These are phyloP conservation scores for Pelagophyceae sp. DNA, from an alignment of 352 stramenopile species.

Conservation along the genomic window DNA sequence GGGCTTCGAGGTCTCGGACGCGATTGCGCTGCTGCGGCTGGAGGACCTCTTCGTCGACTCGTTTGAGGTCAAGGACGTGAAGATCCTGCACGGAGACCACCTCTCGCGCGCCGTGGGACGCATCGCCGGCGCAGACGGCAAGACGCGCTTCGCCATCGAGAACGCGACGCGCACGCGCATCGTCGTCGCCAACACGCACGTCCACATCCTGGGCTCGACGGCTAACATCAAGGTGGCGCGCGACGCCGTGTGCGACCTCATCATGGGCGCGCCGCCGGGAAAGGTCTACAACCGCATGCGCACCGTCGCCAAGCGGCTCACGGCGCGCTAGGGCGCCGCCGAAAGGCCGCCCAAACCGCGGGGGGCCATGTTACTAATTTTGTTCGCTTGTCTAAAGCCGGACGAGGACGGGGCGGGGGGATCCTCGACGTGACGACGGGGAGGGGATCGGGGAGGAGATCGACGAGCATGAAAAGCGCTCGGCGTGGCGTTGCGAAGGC, in stretches of 20 bases:
- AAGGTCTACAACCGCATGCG: constrained; percentile 99
- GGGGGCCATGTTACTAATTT: too few relatives aligned
- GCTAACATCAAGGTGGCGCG: constrained; percentile 96
- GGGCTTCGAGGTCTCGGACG: constrained; percentile 91
- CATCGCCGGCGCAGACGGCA: constrained; percentile 95
- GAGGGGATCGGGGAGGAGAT: too few relatives aligned
- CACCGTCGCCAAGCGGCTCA: constrained; percentile 95
- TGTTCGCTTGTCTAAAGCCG: too few relatives aligned
- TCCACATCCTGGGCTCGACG: constrained; percentile 97
- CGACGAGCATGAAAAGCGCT: too few relatives aligned
- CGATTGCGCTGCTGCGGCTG: constrained; percentile 90
- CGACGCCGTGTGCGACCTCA: constrained; percentile 77
- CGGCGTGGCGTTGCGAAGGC: too few relatives aligned
- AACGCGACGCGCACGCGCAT: constrained; percentile 98
- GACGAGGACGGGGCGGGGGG: too few relatives aligned
- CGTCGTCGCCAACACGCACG: constrained; percentile 90
- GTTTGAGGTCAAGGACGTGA: constrained; percentile 94
- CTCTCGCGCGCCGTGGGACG: constrained; percentile 94
- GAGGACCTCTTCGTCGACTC: constrained; percentile 97
- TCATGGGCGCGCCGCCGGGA: constrained; percentile 90
- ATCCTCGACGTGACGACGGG: too few relatives aligned
- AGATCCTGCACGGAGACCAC: constrained; percentile 95
- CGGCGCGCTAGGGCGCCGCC: constrained; percentile 50
- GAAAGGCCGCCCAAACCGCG: too few relatives aligned
- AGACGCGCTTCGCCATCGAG: constrained; percentile 98